A percentile compares a stretch with the other conserved stretches of the same genome.
Conservation (phyloP, 345 rosid genomes). For the Populus alba region DNA sequence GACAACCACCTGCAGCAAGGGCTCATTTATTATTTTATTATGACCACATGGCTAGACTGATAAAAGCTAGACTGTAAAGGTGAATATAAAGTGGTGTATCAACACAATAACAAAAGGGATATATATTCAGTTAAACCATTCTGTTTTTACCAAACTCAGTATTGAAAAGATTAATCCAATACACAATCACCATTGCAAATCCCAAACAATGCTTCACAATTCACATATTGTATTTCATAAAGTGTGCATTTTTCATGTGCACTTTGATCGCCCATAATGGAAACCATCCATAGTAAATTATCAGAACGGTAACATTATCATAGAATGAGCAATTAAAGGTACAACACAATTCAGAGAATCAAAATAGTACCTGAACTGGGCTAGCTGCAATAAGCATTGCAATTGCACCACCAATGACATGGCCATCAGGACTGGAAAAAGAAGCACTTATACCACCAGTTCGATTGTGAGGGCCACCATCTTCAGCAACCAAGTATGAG, state of each 20-base stretch:
- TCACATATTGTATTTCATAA: neutral
- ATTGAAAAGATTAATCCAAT: neutral
- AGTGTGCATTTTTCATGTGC: neutral
- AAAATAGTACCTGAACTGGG: slow-evolving; percentile 67
- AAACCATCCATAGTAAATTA: neutral
- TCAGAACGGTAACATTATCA: neutral
- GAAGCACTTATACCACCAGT: slow-evolving; percentile 94
- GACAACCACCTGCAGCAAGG: slow-evolving; percentile 67
- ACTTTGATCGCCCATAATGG: neutral
- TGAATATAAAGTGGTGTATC: neutral
- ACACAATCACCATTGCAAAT: neutral
- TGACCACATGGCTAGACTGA: neutral
- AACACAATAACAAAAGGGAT: neutral
- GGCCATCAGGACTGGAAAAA: slow-evolving; percentile 87
- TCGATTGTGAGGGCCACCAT: slow-evolving; percentile 70
- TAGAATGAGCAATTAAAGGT: neutral
- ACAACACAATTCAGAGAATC: neutral
- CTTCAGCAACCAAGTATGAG: slow-evolving; percentile 85
- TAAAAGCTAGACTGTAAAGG: neutral
- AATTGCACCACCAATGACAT: slow-evolving; percentile 84
- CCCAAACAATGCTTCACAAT: no score
- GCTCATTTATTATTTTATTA: neutral
- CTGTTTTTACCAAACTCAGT: neutral
- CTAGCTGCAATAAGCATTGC: slow-evolving; percentile 76
- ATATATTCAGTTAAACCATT: neutral